These are phyloP conservation scores for Komagataella kurtzmanii DNA, from an alignment of 805 yeast genomes.

Conservation along the genomic window DNA sequence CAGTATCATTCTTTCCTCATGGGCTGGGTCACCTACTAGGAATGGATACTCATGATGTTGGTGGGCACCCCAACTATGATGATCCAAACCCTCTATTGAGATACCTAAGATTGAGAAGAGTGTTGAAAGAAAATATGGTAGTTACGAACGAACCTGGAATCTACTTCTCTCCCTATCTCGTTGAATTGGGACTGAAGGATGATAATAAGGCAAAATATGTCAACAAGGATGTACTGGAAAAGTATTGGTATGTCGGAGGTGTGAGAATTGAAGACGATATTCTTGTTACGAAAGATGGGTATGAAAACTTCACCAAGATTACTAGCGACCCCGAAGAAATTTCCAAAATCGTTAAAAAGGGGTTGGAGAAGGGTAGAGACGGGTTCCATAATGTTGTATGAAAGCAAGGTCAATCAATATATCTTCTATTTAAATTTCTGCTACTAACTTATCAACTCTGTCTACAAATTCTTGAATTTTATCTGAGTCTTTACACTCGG, in stretches of 20 bases:
- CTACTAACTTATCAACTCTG: conserved; percentile 24
- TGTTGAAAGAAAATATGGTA: conserved; percentile 63
- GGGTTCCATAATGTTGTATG: conserved; percentile 39
- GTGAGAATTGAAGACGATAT: conserved; percentile 94
- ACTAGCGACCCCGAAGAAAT: conserved; percentile 83
- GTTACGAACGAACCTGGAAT: conserved; percentile 93
- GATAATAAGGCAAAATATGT: conserved; percentile 42
- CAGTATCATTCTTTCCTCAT: conserved; percentile 84
- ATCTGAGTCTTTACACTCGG: conserved; percentile 56
- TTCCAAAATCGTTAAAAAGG: conserved; percentile 58
- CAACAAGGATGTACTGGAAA: conserved; percentile 50
- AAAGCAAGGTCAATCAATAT: not conserved
- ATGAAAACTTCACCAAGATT: conserved; percentile 68
- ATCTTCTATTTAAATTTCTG: conserved; percentile 3
- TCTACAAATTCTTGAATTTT: conserved; percentile 33
- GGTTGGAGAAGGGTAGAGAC: conserved; percentile 44
- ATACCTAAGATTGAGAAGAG: conserved; percentile 72
- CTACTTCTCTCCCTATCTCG: conserved; percentile 75
- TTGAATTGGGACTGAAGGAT: conserved; percentile 47
- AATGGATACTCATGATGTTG: conserved; percentile 94
- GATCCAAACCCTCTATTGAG: conserved; percentile 69
- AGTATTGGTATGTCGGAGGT: conserved; percentile 88
- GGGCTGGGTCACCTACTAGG: conserved; percentile 93
- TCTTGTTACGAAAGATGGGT: conserved; percentile 62
- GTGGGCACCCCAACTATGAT: conserved; percentile 73